A percentile compares a stretch with the other conserved stretches of the same genome.
These are phyloP conservation scores for Penicillium taxi DNA, from an alignment of 495 filamentous ascomycete species.

Conservation along the genomic window DNA sequence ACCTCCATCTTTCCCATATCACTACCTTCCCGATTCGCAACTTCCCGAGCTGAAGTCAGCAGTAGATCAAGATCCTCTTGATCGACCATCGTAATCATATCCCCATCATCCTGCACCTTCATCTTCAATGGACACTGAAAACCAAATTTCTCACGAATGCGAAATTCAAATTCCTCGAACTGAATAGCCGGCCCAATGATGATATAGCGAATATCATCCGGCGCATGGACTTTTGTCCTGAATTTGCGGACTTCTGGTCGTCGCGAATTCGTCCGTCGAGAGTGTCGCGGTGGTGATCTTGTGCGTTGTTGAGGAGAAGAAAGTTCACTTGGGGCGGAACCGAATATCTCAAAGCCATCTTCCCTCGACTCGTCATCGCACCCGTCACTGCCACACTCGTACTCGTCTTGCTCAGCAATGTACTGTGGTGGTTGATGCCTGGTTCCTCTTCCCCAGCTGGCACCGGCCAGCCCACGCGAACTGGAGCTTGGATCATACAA, in stretches of 20 bases:
- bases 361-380: constrained; percentile 57
- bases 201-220: constrained; percentile 88
- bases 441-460: constrained; percentile 30
- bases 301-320: constrained; percentile 17
- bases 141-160: constrained; percentile 78
- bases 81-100: constrained; percentile 95
- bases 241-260: constrained; percentile 50
- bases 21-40: constrained; percentile 61
- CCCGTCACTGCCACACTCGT: constrained; percentile 59
- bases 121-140: constrained; percentile 65
- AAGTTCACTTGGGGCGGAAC: constrained; percentile 9
- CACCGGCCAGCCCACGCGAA: constrained; percentile 8
- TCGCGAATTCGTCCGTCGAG: constrained; percentile 24
- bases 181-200: constrained; percentile 68
- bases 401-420: constrained; percentile 67
- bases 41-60: constrained; percentile 55
- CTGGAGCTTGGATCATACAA: constrained; percentile 61
- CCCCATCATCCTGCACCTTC: constrained; percentile 78
- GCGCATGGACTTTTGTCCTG: constrained; percentile 78
- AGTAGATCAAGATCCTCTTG: constrained; percentile 92
- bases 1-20: constrained; percentile 98
- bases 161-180: constrained; percentile 66
- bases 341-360: constrained; percentile 77
- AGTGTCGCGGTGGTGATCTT: constrained; percentile 22
- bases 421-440: constrained; percentile 45